A percentile compares a stretch with the other conserved stretches of the same genome.
These are phyloP conservation scores for Aspergillus ruber DNA, from an alignment of 2,329 filamentous ascomycete genomes.

Conservation along the genomic window DNA sequence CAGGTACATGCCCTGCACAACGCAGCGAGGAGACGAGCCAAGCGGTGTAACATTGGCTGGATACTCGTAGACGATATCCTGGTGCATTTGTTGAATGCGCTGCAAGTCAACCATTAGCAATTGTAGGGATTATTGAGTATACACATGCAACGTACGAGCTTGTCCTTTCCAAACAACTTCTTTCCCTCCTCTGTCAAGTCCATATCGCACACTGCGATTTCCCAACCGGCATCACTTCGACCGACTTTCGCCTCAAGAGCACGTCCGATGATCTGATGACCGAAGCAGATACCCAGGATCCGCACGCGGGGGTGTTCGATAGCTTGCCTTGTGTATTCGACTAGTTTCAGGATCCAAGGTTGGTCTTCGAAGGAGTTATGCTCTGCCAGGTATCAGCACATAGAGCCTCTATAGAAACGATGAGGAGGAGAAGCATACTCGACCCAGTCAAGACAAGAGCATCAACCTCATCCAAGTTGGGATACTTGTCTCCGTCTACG, in stretches of 20 bases:
- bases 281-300: constrained; percentile 78
- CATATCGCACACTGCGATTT: constrained; percentile 67
- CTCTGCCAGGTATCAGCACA: constrained; percentile 34
- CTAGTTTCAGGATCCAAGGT: constrained; percentile 69
- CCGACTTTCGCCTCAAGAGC: constrained; percentile 64
- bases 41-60: constrained; percentile 58
- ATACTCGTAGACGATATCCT: constrained; percentile 63
- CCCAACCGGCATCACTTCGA: constrained; percentile 66
- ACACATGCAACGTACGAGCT: constrained; percentile 42
- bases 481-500: constrained; percentile 63
- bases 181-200: constrained; percentile 63
- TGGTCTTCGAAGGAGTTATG: constrained; percentile 67
- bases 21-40: constrained; percentile 60
- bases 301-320: constrained; percentile 58
- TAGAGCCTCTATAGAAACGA: too few relatives aligned
- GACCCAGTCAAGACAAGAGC: constrained; percentile 74
- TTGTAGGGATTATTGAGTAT: background rate
- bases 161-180: constrained; percentile 63
- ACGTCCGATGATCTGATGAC: constrained; percentile 75
- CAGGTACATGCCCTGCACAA: constrained; percentile 73
- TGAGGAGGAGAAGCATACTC: constrained; percentile 30
- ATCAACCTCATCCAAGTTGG: constrained; percentile 67
- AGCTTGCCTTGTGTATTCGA: constrained; percentile 59
- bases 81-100: constrained; percentile 75
- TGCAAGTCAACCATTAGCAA: constrained; percentile 8